These are phyloP conservation scores for Colletotrichum truncatum DNA, from an alignment of 2,329 filamentous ascomycete genomes.

Conservation along the genomic window DNA sequence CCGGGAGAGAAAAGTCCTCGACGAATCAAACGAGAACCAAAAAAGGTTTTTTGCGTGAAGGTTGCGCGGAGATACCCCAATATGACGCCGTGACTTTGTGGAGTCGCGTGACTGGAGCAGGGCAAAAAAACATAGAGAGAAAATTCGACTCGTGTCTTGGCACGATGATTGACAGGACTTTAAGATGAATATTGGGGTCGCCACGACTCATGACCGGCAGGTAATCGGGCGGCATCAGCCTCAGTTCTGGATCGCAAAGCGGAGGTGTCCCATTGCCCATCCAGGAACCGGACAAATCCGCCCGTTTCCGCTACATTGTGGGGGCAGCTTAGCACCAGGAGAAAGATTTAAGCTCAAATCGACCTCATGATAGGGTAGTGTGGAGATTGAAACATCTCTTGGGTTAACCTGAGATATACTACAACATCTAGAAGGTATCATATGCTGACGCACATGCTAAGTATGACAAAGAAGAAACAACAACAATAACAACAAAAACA, in stretches of 20 bases:
- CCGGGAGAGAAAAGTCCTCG: not conserved
- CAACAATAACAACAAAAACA: not conserved
- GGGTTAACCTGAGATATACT: not conserved
- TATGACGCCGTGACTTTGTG: not conserved
- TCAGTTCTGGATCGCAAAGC: slow-evolving; percentile 3
- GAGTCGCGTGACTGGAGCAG: slow-evolving; percentile 16
- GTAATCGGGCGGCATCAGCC: not conserved
- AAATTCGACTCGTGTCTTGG: slow-evolving; percentile 2
- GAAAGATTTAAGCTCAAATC: slow-evolving; percentile 3
- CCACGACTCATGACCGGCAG: slow-evolving; percentile 21
- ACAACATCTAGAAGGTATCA: slow-evolving; percentile 21
- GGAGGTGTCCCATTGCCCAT: not conserved
- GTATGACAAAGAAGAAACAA: not conserved
- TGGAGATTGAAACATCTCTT: not conserved
- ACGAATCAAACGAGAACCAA: not conserved
- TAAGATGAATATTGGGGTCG: slow-evolving; percentile 6
- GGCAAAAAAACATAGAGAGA: not conserved
- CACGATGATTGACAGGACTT: not conserved
- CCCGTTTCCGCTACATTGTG: slow-evolving; percentile 6
- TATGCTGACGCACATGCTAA: not conserved
- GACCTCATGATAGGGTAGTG: not conserved
- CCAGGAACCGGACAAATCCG: not conserved
- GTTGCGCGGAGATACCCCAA: not conserved
- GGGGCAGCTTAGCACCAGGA: not conserved
- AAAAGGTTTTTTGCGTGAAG: not conserved